Percentiles rank a stretch among this genome's conserved stretches.
phyloP scores from a whole-genome alignment of 2,329 filamentous ascomycete species.

The Scytalidium lignicola region DNA sequence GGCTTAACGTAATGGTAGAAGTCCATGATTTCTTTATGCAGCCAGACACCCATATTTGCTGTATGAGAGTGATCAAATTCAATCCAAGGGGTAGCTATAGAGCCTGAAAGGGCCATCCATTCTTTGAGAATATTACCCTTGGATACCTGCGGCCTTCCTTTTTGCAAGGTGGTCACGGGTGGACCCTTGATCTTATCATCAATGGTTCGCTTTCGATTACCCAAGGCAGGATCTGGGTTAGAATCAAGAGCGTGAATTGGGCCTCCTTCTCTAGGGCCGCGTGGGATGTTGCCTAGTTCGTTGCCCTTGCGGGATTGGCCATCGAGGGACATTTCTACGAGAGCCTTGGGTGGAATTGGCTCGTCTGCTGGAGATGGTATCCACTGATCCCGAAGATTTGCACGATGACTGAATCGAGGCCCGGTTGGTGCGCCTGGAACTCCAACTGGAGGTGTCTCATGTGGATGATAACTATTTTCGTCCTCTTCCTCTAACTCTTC shows the following conservation, averaged over 20 bases:
- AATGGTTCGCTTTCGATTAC: slow-evolving; percentile 69
- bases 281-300: neutral
- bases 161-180: slow-evolving; percentile 19
- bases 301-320: neutral
- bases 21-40: slow-evolving; percentile 86
- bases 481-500: slow-evolving; percentile 19
- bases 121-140: slow-evolving; percentile 32
- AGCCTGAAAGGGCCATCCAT: slow-evolving; percentile 33
- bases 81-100: slow-evolving; percentile 58
- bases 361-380: neutral
- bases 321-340: neutral
- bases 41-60: slow-evolving; percentile 50
- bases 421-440: slow-evolving; percentile 21
- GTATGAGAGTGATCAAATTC: slow-evolving; percentile 48
- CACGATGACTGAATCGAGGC: slow-evolving; percentile 14
- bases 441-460: neutral
- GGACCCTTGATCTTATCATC: slow-evolving; percentile 54
- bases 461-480: slow-evolving; percentile 12
- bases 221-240: slow-evolving; percentile 41
- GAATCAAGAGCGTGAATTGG: slow-evolving; percentile 18
- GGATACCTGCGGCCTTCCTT: slow-evolving; percentile 12
- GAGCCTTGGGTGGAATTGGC: neutral
- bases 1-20: slow-evolving; percentile 86
- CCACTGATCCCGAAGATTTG: slow-evolving; percentile 1
- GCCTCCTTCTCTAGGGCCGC: neutral